Percentiles rank a stretch among this genome's conserved stretches.
phyloP scores from a whole-genome alignment of 2,329 filamentous ascomycete species.

The Fusarium dlaminii region DNA sequence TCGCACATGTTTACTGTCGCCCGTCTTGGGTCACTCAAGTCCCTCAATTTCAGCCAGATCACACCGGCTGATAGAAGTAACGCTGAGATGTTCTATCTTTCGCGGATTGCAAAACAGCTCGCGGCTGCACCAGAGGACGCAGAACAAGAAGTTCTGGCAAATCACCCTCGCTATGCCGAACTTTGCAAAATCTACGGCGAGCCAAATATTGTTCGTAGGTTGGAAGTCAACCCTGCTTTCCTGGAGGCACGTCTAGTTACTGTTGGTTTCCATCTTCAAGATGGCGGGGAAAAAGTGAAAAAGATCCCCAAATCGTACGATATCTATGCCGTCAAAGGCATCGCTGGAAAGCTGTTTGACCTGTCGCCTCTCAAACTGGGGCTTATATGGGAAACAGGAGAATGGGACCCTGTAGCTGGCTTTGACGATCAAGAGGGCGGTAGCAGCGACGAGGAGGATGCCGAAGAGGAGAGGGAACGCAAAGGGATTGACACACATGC shows the following conservation, averaged over 20 bases:
- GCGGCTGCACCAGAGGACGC: constrained; percentile 63
- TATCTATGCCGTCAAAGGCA: constrained; percentile 82
- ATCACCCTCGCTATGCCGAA: constrained; percentile 77
- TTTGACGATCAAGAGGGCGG: constrained; percentile 67
- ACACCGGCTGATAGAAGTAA: constrained; percentile 80
- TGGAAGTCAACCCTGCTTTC: constrained; percentile 77
- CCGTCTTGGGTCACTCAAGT: constrained; percentile 72
- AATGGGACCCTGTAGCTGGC: constrained; percentile 81
- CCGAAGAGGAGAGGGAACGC: constrained; percentile 46
- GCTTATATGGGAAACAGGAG: constrained; percentile 88
- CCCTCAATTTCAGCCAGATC: constrained; percentile 79
- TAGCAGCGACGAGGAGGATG: constrained; percentile 63
- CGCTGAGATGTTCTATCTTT: constrained; percentile 93
- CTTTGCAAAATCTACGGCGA: constrained; percentile 81
- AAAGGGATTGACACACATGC: constrained; percentile 36
- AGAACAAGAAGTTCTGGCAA: constrained; percentile 64
- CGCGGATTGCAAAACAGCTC: constrained; percentile 81
- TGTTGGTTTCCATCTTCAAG: constrained; percentile 61
- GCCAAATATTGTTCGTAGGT: constrained; percentile 68
- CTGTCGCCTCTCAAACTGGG: constrained; percentile 70
- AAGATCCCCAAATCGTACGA: constrained; percentile 80
- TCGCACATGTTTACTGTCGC: constrained; percentile 89
- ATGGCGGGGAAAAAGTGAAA: constrained; percentile 44
- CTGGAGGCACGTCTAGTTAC: constrained; percentile 80
- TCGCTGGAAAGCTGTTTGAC: constrained; percentile 77